These are phyloP conservation scores for Lanmaoa pseudosensibilis DNA, from an alignment of 768 basidiomycete genomes.

Conservation along the genomic window DNA sequence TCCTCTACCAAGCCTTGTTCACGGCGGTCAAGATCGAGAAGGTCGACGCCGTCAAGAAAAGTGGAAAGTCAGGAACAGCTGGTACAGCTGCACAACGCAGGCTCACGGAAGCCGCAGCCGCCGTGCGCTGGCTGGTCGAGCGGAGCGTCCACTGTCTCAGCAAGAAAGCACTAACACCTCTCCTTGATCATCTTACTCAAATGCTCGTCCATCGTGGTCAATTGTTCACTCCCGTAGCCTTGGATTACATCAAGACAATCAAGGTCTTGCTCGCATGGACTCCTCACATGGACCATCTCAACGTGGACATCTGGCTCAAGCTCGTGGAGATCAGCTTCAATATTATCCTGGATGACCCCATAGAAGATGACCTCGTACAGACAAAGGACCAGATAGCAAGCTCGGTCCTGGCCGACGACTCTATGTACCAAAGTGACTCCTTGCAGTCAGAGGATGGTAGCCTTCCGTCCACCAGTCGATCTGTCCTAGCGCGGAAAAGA, in stretches of 20 bases:
- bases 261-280: conserved; percentile 59
- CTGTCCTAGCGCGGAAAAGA: conserved; percentile 25
- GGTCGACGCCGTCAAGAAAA: conserved; percentile 41
- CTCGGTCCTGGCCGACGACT: conserved; percentile 15
- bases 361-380: conserved; percentile 33
- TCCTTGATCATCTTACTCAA: conserved; percentile 66
- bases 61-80: conserved; percentile 40
- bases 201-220: conserved; percentile 53
- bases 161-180: conserved; percentile 49
- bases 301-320: conserved; percentile 61
- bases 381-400: conserved; percentile 24
- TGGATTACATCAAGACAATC: conserved; percentile 82
- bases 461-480: conserved; percentile 31
- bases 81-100: conserved; percentile 54
- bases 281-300: conserved; percentile 80
- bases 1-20: conserved; percentile 75
- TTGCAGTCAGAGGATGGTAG: conserved; percentile 31
- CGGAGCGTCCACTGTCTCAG: conserved; percentile 56
- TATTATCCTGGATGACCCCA: conserved; percentile 64
- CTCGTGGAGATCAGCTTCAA: conserved; percentile 76
- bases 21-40: conserved; percentile 64
- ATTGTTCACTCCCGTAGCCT: conserved; percentile 62
- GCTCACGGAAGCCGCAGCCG: conserved; percentile 63
- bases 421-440: conserved; percentile 37
- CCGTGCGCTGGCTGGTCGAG: conserved; percentile 74